phyloP scores from a whole-genome alignment of 306 rosid genomes.

The Begonia peltatifolia region DNA sequence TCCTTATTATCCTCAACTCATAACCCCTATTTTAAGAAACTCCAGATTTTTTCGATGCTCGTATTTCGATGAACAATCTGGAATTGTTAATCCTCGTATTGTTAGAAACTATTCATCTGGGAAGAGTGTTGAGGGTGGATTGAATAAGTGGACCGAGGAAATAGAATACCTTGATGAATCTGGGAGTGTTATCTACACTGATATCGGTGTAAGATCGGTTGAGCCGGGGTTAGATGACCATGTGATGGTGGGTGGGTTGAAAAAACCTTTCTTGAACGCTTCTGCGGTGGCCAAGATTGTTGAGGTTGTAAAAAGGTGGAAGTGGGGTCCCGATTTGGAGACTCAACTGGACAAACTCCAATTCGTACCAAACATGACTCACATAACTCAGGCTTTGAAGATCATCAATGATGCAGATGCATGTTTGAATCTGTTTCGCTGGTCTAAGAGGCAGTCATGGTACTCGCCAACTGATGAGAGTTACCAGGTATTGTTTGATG shows the following conservation, averaged over 20 bases:
- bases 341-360: conserved; percentile 79
- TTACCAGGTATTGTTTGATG: conserved; percentile 55
- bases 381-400: conserved; percentile 56
- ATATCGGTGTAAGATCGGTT: conserved; percentile 68
- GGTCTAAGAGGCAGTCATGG: conserved; percentile 93
- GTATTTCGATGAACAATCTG: neutral
- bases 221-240: conserved; percentile 88
- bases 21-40: neutral
- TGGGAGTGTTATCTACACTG: conserved; percentile 61
- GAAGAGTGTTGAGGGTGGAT: conserved; percentile 16
- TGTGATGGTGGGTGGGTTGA: conserved; percentile 75
- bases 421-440: conserved; percentile 65
- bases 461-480: conserved; percentile 58
- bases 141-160: conserved; percentile 66
- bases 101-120: conserved; percentile 34
- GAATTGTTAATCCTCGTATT: conserved; percentile 1
- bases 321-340: conserved; percentile 97
- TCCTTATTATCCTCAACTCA: neutral
- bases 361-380: conserved; percentile 70
- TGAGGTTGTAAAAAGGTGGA: conserved; percentile 88
- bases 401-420: conserved; percentile 48
- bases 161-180: conserved; percentile 83
- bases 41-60: neutral
- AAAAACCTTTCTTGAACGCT: conserved; percentile 64
- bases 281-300: conserved; percentile 71